Percentiles rank a stretch among this genome's conserved stretches.
Evolutionary conservation across 768 basidiomycete genomes (phyloP).

Genomic region (Botryobasidium botryosum): DNA sequence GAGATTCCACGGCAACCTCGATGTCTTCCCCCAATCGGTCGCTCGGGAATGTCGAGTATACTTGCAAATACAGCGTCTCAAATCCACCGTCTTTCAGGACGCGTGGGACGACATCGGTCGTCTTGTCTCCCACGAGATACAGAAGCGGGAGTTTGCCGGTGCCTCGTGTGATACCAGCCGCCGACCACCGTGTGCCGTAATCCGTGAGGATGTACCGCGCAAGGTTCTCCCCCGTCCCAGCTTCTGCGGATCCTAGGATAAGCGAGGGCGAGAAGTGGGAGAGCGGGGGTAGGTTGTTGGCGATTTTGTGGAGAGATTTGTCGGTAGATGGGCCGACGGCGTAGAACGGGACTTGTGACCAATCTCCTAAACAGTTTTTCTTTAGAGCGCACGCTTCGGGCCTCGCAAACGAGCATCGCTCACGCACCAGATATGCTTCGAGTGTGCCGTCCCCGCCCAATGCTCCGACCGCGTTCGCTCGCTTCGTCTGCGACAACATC

Average conservation of each 20-base stretch:
- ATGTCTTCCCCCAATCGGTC: slow-evolving; percentile 7
- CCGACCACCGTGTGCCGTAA: slow-evolving; percentile 9
- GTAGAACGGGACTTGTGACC: slow-evolving; percentile 54
- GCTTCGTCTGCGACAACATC: slow-evolving; percentile 12
- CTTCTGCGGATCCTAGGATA: slow-evolving; percentile 29
- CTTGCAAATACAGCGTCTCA: slow-evolving; percentile 35
- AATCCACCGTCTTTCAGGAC: slow-evolving; percentile 33
- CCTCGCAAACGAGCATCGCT: neutral
- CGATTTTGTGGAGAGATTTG: slow-evolving; percentile 25
- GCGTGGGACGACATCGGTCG: slow-evolving; percentile 43
- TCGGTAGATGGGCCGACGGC: slow-evolving; percentile 58
- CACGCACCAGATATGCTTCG: neutral
- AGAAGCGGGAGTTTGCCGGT: slow-evolving; percentile 26
- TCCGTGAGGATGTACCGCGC: slow-evolving; percentile 40
- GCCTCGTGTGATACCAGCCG: slow-evolving; percentile 14
- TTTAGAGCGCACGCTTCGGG: neutral
- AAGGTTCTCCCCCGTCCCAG: slow-evolving; percentile 54
- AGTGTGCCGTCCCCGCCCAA: no score
- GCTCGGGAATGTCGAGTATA: slow-evolving; percentile 40
- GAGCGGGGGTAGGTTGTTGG: slow-evolving; percentile 8
- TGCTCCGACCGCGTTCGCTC: neutral
- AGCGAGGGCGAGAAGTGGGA: slow-evolving; percentile 15
- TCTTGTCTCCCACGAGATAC: slow-evolving; percentile 81
- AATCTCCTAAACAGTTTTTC: slow-evolving; percentile 21
- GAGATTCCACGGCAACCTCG: neutral